Percentiles rank a stretch among this genome's conserved stretches.
Evolutionary conservation across 192 early-diverging fungal species (phyloP).

Genomic region (Anaeromyces robustus): DNA sequence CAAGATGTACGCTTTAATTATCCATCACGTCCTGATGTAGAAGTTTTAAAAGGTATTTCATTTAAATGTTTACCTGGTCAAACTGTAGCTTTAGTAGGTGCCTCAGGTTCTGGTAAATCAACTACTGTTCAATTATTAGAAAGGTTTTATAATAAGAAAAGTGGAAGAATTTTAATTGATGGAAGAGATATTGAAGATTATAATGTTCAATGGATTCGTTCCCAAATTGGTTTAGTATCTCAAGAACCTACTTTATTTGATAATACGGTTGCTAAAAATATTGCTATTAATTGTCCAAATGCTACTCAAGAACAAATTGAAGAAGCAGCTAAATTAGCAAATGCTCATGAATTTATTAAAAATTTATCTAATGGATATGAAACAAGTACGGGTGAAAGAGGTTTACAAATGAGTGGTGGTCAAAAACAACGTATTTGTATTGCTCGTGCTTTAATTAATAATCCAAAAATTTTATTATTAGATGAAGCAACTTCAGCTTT

Average conservation of each 20-base stretch:
- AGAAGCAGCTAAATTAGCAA: slow-evolving; percentile 32
- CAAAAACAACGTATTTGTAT: neutral
- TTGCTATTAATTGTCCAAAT: slow-evolving; percentile 36
- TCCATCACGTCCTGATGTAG: slow-evolving; percentile 66
- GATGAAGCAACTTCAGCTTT: slow-evolving; percentile 1
- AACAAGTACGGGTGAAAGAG: slow-evolving; percentile 67
- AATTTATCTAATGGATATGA: slow-evolving; percentile 67
- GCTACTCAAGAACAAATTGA: slow-evolving; percentile 26
- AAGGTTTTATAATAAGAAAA: slow-evolving; percentile 60
- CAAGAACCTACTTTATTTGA: slow-evolving; percentile 55
- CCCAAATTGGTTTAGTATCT: slow-evolving; percentile 73
- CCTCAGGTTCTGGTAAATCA: slow-evolving; percentile 72
- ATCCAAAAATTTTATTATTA: slow-evolving; percentile 1
- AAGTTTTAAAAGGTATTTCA: slow-evolving; percentile 54
- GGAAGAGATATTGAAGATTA: slow-evolving; percentile 54
- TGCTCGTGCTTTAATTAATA: neutral
- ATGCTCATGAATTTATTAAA: slow-evolving; percentile 70
- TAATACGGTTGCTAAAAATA: slow-evolving; percentile 36
- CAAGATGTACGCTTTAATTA: slow-evolving; percentile 65
- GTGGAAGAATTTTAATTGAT: slow-evolving; percentile 53
- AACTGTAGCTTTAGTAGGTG: slow-evolving; percentile 77
- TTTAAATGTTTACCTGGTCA: slow-evolving; percentile 43
- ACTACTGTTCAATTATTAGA: slow-evolving; percentile 70
- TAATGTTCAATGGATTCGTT: slow-evolving; percentile 68
- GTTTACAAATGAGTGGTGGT: slow-evolving; percentile 14